These are phyloP conservation scores for Asterochloris erici DNA, from an alignment of 139 green algal genomes.

Conservation along the genomic window DNA sequence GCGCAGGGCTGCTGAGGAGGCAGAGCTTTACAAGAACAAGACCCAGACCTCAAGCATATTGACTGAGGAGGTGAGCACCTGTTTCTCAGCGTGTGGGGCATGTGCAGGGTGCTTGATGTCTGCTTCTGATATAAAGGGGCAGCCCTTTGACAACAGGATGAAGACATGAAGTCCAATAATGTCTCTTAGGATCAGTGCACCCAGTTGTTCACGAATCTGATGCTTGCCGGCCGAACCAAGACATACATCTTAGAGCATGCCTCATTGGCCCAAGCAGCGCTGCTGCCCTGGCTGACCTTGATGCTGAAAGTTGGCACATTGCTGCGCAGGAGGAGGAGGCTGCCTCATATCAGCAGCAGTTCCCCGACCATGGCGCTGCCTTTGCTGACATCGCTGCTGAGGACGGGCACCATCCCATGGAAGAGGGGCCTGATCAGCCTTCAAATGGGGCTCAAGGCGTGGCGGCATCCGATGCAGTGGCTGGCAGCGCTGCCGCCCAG, in stretches of 20 bases:
- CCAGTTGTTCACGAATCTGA: too few relatives aligned
- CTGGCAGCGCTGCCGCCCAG: slow-evolving; percentile 35
- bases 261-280: background rate
- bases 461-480: slow-evolving; percentile 25
- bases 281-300: background rate
- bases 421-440: background rate
- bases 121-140: too few relatives aligned
- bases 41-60: slow-evolving; percentile 33
- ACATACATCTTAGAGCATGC: background rate
- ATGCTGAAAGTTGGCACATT: background rate
- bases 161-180: too few relatives aligned
- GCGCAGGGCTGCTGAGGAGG: slow-evolving; percentile 57
- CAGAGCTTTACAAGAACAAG: slow-evolving; percentile 79
- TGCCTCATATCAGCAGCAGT: slow-evolving; percentile 53
- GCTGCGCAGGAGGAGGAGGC: slow-evolving; percentile 64
- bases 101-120: too few relatives aligned
- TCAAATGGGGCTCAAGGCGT: background rate
- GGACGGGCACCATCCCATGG: slow-evolving; percentile 29
- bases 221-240: background rate
- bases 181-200: too few relatives aligned
- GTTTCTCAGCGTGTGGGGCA: background rate
- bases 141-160: too few relatives aligned
- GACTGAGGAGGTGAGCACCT: slow-evolving; percentile 58
- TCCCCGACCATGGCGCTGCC: slow-evolving; percentile 58
- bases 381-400: slow-evolving; percentile 70